Evolutionary conservation across 1,139 yeast species (phyloP).

Genomic region (Debaryomyces sp.): DNA sequence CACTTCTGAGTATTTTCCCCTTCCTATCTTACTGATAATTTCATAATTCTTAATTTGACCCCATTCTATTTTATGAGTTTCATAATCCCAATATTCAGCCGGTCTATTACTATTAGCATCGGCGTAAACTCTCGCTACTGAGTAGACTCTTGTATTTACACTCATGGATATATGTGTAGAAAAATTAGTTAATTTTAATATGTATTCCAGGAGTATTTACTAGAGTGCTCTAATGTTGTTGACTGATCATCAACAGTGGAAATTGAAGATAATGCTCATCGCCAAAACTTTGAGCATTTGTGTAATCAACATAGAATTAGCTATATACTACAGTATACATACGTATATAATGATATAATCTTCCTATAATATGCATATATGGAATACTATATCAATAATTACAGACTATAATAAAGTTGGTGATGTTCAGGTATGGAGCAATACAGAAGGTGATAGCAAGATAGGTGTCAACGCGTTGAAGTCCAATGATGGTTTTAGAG

Average conservation of each 20-base stretch:
- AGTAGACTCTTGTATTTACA: conserved; percentile 45
- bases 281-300: conserved; percentile 3
- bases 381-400: conserved; percentile 12
- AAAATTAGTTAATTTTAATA: background rate
- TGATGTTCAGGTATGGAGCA: conserved; percentile 34
- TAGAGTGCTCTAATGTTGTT: background rate
- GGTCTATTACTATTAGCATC: conserved; percentile 83
- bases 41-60: conserved; percentile 81
- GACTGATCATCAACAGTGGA: conserved; percentile 2
- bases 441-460: conserved; percentile 10
- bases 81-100: conserved; percentile 93
- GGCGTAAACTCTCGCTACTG: conserved; percentile 86
- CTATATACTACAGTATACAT: background rate
- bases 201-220: background rate
- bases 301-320: background rate
- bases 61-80: conserved; percentile 70
- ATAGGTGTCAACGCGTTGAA: conserved; percentile 1
- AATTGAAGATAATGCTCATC: conserved; percentile 6
- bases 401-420: conserved; percentile 7
- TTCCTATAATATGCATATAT: conserved; percentile 14
- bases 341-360: background rate
- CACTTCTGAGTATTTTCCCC: conserved; percentile 98
- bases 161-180: conserved; percentile 22
- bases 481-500: background rate
- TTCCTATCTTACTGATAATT: conserved; percentile 87